Percentiles rank a stretch among this genome's conserved stretches.
Conservation (phyloP, 208 protist genomes). For the Leishmania aethiopica region DNA sequence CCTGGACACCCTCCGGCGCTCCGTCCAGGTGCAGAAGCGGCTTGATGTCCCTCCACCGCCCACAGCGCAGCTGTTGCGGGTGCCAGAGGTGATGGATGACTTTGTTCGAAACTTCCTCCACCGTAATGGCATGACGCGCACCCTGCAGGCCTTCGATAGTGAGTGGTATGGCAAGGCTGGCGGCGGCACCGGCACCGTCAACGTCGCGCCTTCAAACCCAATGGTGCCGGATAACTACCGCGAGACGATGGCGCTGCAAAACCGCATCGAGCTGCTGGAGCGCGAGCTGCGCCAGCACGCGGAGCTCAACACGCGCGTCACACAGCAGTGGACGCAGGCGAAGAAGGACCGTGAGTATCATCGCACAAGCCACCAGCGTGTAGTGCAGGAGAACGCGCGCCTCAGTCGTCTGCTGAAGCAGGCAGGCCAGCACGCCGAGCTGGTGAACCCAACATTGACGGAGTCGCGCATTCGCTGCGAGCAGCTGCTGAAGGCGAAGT, state of each 20-base stretch:
- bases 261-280: conserved; percentile 79
- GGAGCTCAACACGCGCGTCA: conserved; percentile 76
- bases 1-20: conserved; percentile 60
- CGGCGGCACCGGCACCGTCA: conserved; percentile 29
- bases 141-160: conserved; percentile 85
- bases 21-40: conserved; percentile 54
- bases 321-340: conserved; percentile 75
- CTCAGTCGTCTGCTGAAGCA: conserved; percentile 75
- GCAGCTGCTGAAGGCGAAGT: conserved; percentile 77
- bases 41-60: conserved; percentile 64
- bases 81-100: conserved; percentile 94
- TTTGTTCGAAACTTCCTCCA: conserved; percentile 93
- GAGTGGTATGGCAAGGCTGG: conserved; percentile 78
- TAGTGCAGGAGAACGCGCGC: conserved; percentile 88
- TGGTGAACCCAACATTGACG: conserved; percentile 78
- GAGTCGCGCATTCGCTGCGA: conserved; percentile 87
- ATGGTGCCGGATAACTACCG: conserved; percentile 89
- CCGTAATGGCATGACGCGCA: conserved; percentile 76
- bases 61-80: conserved; percentile 79
- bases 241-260: conserved; percentile 77
- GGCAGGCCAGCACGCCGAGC: conserved; percentile 69
- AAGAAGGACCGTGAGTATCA: conserved; percentile 93
- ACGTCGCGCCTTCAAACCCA: conserved; percentile 49
- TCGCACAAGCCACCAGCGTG: conserved; percentile 82
- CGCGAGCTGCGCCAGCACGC: conserved; percentile 81